phyloP scores from a whole-genome alignment of 371 early-diverging fungal species.

The Mucor irregularis region DNA sequence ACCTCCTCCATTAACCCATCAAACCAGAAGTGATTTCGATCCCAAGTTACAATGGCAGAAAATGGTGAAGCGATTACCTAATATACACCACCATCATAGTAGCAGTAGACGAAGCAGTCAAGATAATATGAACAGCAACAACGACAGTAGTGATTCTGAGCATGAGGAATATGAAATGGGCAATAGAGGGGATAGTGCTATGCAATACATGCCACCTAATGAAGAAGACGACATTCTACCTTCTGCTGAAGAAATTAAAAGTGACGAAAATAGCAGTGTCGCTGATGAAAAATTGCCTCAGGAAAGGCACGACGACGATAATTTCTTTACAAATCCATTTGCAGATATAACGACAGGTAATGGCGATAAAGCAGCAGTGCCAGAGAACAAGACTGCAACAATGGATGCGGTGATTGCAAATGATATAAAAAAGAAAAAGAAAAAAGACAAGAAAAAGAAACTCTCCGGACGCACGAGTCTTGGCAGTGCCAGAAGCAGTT shows the following conservation, averaged over 20 bases:
- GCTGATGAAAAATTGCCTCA: not conserved
- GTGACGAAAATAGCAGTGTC: not conserved
- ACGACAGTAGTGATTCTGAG: not conserved
- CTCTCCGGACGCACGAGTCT: too few species aligned
- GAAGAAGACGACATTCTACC: conserved; percentile 10
- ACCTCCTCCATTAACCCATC: conserved; percentile 1
- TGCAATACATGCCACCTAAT: not conserved
- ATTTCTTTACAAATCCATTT: conserved; percentile 10
- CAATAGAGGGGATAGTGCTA: not conserved
- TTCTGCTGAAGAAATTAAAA: not conserved
- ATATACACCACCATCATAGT: not conserved
- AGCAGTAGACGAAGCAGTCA: not conserved
- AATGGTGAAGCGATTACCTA: conserved; percentile 24
- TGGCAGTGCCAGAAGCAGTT: too few species aligned
- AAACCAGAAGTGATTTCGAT: conserved; percentile 19
- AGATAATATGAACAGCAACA: not conserved
- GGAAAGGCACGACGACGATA: not conserved
- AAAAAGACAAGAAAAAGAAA: not conserved
- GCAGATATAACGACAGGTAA: not conserved
- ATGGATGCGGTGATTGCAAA: not conserved
- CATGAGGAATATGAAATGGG: not conserved
- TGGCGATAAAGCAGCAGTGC: not conserved
- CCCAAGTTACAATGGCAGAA: conserved; percentile 37
- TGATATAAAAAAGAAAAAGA: not conserved
- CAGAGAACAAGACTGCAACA: not conserved